Evolutionary conservation across 805 yeast species (phyloP), one percentile per base, ranked within the genome.

Genomic region (Pichia deserticola): DNA sequence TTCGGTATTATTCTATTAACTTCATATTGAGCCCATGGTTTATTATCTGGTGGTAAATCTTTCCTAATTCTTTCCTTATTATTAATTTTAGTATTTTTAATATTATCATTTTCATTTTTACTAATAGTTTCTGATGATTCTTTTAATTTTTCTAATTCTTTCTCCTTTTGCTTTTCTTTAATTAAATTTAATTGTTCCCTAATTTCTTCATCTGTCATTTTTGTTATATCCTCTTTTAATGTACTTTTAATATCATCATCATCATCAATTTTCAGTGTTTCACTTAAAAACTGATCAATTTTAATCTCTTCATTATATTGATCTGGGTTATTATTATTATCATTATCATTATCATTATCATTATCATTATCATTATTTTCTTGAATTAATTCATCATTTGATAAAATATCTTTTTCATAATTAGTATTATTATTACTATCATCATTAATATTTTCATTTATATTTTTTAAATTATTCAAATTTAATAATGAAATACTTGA

Each of bases 201-300:
- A 27, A 54, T 51, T 38, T 54, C 53, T 44, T 54, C 57, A 44
- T 54, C 55, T 8, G 55, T 51, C 36, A 51, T 35, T 20, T 51
- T 49, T 5, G 49, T 40, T 5, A 54, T 33, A 27, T 49, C 53
- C 10, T 45, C 42, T 30, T 39, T n/a, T 6, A 33, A 40, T 27
- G 25, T 41, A 7, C 15, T 41, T 6, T 37, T 30, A 9, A 32
- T 11, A 20, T 33, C 37, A 30, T 36, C 47, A 4, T 28, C 8
- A 9, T 40, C 45, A 9, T 34, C 47, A 36, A 7, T 15, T 25
- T 34, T 20, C 12, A 44, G 8, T 5, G 33, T 30, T 40, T 49
- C 7, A 25, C 45, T 44, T 7, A 49, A 5, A 25, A 35, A 47
- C n/a, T 42, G 35, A 6, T 50, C 53, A 36, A 50, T 36, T n/a